Base-by-base conservation (phyloP, 2,329 filamentous ascomycete genomes). In the Penicillium oxalicum region DNA sequence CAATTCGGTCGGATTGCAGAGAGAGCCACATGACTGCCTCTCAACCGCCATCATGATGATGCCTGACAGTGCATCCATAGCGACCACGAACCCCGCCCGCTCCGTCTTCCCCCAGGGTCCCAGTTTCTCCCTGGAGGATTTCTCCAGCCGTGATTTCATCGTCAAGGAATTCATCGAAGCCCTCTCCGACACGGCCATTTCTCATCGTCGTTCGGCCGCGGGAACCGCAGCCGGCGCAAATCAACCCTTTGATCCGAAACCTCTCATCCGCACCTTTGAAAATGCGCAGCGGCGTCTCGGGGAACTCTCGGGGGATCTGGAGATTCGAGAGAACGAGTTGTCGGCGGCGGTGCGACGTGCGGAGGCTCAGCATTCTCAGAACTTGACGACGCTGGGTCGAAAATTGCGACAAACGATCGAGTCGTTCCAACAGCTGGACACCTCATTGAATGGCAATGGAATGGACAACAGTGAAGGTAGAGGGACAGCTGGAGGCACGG, bases 161-260 rank as follows among this genome's bases (percentile, higher is more conserved):
- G 91, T 97, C 57, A 90, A 95, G 64, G 93, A 98, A 73, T 98
- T 98, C 67, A 85, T 98, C 61, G 94, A 98, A 68, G 82, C 85
- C 44, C 83, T 98, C 49, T 93, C 91, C 44, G 91, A 97, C 55
- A 87, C 78, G 59, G 87, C 89, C 24, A 80, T 89, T 33, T 76
- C 79, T 24, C 87, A 84, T 63, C 87, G 93, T 46, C 86, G 88
- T 51, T 96, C 91, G 11, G 83, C 81, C 6, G 78, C 80, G 29
- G 61, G 68, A 53, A 59, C 69, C 28, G 57, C 57, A 35, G 62
- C 34, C 52, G 67, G 45, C 35, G 57, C 60, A 48, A 70, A 66
- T 47, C 55, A 76, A 74, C 52, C 77, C 75, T 98, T 98, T 72
- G 93, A 98, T 63, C 90, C 93, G 0, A 98, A 98, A 71, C 94